Conservation (phyloP, 176 grass and related monocot genomes). For the Carex pumila region DNA sequence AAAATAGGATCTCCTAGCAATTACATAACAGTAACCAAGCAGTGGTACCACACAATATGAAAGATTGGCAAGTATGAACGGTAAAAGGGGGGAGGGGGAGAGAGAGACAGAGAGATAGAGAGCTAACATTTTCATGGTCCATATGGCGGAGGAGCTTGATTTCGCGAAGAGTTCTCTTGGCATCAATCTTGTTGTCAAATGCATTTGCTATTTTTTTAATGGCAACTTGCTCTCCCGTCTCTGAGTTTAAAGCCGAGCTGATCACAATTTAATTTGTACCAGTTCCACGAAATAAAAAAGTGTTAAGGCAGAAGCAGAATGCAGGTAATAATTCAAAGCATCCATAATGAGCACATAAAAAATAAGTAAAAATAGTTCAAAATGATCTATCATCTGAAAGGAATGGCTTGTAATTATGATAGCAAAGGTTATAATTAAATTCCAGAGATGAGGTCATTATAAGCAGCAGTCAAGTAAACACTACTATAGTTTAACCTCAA, state of each 20-base stretch:
- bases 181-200: slow-evolving; percentile 97
- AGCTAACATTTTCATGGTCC: slow-evolving; percentile 95
- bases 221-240: slow-evolving; percentile 93
- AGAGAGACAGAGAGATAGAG: background rate
- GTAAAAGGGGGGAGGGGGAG: background rate
- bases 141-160: slow-evolving; percentile 98
- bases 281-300: background rate
- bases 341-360: background rate
- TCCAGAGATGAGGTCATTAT: background rate
- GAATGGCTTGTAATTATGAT: background rate
- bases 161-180: slow-evolving; percentile 95
- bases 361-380: background rate
- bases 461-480: background rate
- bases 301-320: background rate
- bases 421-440: background rate
- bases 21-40: background rate
- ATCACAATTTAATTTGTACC: background rate
- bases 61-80: background rate
- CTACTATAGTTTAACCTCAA: background rate
- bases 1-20: background rate
- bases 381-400: background rate
- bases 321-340: background rate
- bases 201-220: slow-evolving; percentile 99
- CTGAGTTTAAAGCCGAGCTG: slow-evolving; percentile 89
- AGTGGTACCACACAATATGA: background rate